These are phyloP conservation scores for Trametes maxima DNA, from an alignment of 768 basidiomycete genomes.

Conservation along the genomic window DNA sequence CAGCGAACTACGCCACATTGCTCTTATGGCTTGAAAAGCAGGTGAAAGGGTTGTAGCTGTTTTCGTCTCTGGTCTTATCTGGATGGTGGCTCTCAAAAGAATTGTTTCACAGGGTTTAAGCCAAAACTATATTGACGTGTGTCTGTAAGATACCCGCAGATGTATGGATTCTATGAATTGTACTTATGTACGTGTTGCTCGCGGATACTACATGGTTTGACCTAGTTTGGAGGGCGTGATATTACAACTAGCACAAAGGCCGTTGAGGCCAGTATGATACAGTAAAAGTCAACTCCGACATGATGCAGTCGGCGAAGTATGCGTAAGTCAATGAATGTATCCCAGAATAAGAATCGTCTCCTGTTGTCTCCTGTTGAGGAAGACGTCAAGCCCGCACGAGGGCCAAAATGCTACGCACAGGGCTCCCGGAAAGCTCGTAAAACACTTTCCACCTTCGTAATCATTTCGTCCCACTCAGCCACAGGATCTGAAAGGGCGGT, in stretches of 20 bases:
- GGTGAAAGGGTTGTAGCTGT: neutral
- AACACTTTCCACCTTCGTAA: slow-evolving; percentile 81
- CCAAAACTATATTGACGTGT: too few species aligned
- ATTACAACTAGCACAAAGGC: slow-evolving; percentile 5
- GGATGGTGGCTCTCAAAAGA: neutral
- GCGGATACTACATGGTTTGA: neutral
- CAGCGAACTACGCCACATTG: slow-evolving; percentile 82
- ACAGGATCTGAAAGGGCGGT: slow-evolving; percentile 87
- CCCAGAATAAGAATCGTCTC: neutral
- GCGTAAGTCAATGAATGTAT: neutral
- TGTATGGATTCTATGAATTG: too few species aligned
- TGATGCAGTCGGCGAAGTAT: slow-evolving; percentile 19
- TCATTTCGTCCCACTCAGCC: slow-evolving; percentile 94
- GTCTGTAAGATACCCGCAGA: too few species aligned
- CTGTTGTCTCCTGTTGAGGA: slow-evolving; percentile 8
- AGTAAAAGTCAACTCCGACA: slow-evolving; percentile 9
- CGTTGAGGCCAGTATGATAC: slow-evolving; percentile 25
- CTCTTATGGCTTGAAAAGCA: slow-evolving; percentile 63
- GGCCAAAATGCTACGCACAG: neutral
- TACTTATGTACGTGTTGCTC: too few species aligned
- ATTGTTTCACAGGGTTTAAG: too few species aligned
- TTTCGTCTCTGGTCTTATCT: neutral
- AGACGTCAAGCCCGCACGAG: neutral
- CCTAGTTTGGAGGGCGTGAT: neutral
- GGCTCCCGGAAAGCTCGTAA: slow-evolving; percentile 55